Percentiles rank a stretch among this genome's conserved stretches.
Conservation (phyloP, 2,329 filamentous ascomycete species). For the Aspergillus caelatus region DNA sequence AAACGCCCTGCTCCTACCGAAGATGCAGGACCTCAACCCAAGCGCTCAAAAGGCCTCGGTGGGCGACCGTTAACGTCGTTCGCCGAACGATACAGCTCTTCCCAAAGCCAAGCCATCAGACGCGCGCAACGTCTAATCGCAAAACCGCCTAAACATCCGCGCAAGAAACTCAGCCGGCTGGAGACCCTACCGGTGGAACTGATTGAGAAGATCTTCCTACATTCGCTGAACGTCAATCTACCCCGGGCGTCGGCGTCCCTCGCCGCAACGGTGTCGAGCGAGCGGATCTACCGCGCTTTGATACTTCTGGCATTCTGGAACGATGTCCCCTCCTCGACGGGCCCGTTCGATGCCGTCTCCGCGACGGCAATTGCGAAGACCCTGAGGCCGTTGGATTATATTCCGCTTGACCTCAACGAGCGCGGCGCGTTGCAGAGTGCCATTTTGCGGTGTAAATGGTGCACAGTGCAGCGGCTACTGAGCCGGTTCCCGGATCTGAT, state of each 20-base stretch:
- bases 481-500: conserved; percentile 38
- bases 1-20: conserved; percentile 2
- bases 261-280: conserved; percentile 41
- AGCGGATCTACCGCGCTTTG: conserved; percentile 44
- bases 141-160: conserved; percentile 7
- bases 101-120: conserved; percentile 17
- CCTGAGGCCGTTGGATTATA: conserved; percentile 41
- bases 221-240: conserved; percentile 50
- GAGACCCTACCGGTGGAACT: conserved; percentile 55
- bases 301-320: conserved; percentile 46
- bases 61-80: conserved; percentile 20
- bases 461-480: conserved; percentile 37
- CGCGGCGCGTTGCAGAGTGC: conserved; percentile 37
- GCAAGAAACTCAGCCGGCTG: conserved; percentile 35
- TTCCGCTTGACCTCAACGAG: conserved; percentile 27
- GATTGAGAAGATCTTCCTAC: conserved; percentile 56
- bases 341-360: background rate
- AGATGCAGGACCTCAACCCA: conserved; percentile 8
- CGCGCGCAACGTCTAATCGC: conserved; percentile 17
- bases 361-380: conserved; percentile 29
- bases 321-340: conserved; percentile 18
- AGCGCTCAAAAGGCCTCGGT: conserved; percentile 13
- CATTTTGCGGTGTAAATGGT: conserved; percentile 45
- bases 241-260: conserved; percentile 47
- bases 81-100: conserved; percentile 9